Conservation (phyloP, 2,329 filamentous ascomycete species). For the Sarocladiaceae sp. region DNA sequence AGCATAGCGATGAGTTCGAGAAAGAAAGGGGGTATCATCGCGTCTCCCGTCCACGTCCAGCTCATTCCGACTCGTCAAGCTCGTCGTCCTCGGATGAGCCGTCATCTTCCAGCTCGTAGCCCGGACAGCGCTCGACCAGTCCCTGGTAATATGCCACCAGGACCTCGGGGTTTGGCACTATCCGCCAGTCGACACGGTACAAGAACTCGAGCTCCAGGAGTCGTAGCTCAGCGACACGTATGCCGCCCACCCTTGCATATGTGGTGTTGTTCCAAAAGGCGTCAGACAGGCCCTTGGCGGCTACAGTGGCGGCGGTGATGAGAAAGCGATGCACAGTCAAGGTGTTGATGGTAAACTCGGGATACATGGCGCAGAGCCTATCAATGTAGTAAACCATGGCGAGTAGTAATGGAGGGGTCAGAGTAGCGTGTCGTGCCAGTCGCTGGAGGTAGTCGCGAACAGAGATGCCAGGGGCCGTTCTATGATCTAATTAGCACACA, state of each 20-base stretch:
- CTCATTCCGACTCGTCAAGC: slow-evolving; percentile 12
- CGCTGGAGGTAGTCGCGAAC: slow-evolving; percentile 91
- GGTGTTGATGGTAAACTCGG: slow-evolving; percentile 92
- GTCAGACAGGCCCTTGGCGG: slow-evolving; percentile 91
- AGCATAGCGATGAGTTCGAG: background rate
- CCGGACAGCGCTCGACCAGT: slow-evolving; percentile 62
- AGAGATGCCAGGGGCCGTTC: slow-evolving; percentile 78
- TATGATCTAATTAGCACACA: slow-evolving; percentile 21
- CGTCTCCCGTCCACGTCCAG: background rate
- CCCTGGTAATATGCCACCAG: slow-evolving; percentile 90
- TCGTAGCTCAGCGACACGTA: slow-evolving; percentile 83
- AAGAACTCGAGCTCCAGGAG: slow-evolving; percentile 90
- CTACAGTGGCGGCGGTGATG: slow-evolving; percentile 91
- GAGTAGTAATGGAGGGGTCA: slow-evolving; percentile 88
- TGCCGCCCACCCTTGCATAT: slow-evolving; percentile 88
- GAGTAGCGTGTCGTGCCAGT: slow-evolving; percentile 85
- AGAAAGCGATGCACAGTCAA: slow-evolving; percentile 95
- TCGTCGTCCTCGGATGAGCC: slow-evolving; percentile 23
- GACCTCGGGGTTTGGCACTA: slow-evolving; percentile 91
- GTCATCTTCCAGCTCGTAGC: slow-evolving; percentile 44
- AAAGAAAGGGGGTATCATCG: slow-evolving; percentile 8
- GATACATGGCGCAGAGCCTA: slow-evolving; percentile 83
- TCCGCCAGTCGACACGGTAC: slow-evolving; percentile 89
- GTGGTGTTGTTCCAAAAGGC: slow-evolving; percentile 98
- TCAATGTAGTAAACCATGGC: slow-evolving; percentile 99